Evolutionary conservation across 176 grass and related monocot species (phyloP).

Genomic region (Aegilops sharonensis): DNA sequence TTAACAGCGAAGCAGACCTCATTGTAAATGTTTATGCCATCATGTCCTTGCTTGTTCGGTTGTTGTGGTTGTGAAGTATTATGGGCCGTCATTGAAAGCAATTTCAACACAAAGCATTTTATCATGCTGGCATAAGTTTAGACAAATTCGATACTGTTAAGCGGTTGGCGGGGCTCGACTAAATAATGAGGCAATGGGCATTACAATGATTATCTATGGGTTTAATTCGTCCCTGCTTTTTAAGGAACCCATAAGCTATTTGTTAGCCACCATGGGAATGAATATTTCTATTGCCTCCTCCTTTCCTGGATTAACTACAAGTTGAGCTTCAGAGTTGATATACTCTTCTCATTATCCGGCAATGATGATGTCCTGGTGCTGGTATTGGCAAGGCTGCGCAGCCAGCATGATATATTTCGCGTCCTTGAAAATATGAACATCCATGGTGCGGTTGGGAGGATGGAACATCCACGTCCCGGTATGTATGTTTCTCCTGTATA

Average conservation of each 20-base stretch:
- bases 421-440: too few relatives aligned
- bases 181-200: neutral
- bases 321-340: conserved; percentile 22
- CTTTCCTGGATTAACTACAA: conserved; percentile 13
- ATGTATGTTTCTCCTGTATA: too few relatives aligned
- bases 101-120: neutral
- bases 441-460: too few relatives aligned
- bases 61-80: neutral
- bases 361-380: conserved; percentile 5
- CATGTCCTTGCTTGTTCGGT: neutral
- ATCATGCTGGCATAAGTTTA: neutral
- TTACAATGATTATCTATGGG: too few relatives aligned
- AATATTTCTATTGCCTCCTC: neutral
- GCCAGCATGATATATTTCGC: neutral
- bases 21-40: neutral
- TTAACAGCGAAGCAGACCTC: neutral
- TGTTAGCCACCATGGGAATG: neutral
- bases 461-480: too few relatives aligned
- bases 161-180: neutral
- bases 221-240: neutral
- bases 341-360: neutral
- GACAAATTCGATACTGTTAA: neutral
- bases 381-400: neutral
- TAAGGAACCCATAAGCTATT: neutral
- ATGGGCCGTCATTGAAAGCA: neutral